Base-by-base conservation (phyloP, 352 stramenopile genomes). In the Globisporangium radiosum region DNA sequence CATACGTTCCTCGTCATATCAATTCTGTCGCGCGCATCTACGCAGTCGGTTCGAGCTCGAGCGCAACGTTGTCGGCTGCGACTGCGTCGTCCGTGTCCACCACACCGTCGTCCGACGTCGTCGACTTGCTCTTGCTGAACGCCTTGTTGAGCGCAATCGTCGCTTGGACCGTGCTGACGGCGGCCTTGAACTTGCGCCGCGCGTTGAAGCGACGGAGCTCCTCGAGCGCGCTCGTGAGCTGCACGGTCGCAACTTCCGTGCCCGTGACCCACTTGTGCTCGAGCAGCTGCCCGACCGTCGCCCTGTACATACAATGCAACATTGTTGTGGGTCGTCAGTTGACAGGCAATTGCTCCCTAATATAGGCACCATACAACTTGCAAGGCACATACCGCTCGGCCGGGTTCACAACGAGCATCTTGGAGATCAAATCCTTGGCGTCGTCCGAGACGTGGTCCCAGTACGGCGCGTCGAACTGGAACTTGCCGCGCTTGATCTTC, bases 381-480 rank as follows among this genome's bases (percentile, higher is more conserved):
- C 38, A 25, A 38, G 19, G 7, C 8, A 63, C 75, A 47, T 51
- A 92, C 78, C 96, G 75, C 63, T 97, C 76, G 15, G 84, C 69
- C 15, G 90, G 87, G 69, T 98, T 81, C n/a, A 97, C 73, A 4
- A 96, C 69, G 7, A 98, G 84, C 71, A 98, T 88, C 64, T 87
- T 81, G n/a, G 68, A 78, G 63, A 98, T 97, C 38, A 98, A 73
- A 55, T 98, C 92, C 70, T 98, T 98, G 50, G 91, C 95, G 53
- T 97, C 78, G 50, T 94, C 89, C 39, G 86, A 97, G 13, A 98
- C 85, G 62, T 95, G 78, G 66, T 93, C 85, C 94, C 94, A 98
- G 72, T 98, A 98, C 15, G 97, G 92, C n/a, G 90, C 88, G 62
- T 98, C 92, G 60, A 98, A 98, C 75, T 97, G 76, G 70, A 96